Base-by-base conservation (phyloP, 1,284 basidiomycete species). In the Moniliella sp. region DNA sequence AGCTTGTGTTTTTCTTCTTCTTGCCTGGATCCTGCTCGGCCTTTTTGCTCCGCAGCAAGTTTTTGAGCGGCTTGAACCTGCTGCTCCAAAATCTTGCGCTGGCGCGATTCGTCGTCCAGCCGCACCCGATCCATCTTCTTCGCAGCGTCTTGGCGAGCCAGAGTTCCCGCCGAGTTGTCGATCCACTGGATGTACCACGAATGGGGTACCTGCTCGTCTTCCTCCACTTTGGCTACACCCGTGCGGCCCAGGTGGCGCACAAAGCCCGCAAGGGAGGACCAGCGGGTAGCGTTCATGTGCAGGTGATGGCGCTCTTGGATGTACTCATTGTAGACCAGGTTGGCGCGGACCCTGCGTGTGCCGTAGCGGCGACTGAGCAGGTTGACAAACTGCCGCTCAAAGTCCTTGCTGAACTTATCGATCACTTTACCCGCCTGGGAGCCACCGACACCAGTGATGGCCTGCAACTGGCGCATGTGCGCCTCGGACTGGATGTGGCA, bases 271-370 rank as follows among this genome's bases (percentile, higher is more conserved):
- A 97, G 69, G 7, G 88, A 91, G 15, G 91, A 80, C 86, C 91
- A 97, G 39, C 81, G 74, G 7, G 91, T 97, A 4, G 86, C 68
- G 63, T 99, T 99, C 91, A 99, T 97, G 66, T 99, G 91, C 15
- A 86, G 67, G 62, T 97, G 91, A 32, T 70, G 63, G 62, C 88
- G 86, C 64, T 94, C 88, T 39, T 80, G 72, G 47, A 97, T 99
- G 64, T 81, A 86, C 62, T 97, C 91, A 63, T 99, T 86, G 57
- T 97, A 99, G 11, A 97, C 88, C 31, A 74, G 75, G 59, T 99
- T 99, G 23, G 83, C 83, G 3, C 48, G 41, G 26, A 57, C 44
- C 17, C 56, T 43, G 8, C 44, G 40, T 3, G 56, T 57, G 16
- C 54, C 52, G 32, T 53, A 59, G 15, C 55, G 67, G 45, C 82